phyloP scores from a whole-genome alignment of 768 basidiomycete genomes.

The Trametes sanguinea region DNA sequence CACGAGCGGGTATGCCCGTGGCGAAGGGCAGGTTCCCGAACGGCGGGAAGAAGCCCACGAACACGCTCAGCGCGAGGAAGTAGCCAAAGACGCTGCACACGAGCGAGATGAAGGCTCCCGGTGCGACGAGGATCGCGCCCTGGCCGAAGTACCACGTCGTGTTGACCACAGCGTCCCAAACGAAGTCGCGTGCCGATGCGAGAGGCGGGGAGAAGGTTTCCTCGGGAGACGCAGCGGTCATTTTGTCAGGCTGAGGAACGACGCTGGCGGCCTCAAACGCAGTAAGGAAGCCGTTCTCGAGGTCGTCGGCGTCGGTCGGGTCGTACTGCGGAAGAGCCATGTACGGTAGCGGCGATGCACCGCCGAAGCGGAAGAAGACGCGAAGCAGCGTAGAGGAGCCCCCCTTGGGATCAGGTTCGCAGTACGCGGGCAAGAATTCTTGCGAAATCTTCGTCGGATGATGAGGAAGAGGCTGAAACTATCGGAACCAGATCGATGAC shows the following conservation, averaged over 20 bases:
- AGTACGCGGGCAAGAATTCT: conserved; percentile 1
- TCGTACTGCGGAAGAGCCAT: not conserved
- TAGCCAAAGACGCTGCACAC: not conserved
- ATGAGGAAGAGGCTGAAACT: too few relatives aligned
- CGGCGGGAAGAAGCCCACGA: not conserved
- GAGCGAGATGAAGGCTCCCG: not conserved
- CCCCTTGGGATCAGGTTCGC: not conserved
- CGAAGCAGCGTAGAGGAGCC: not conserved
- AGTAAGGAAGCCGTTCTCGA: not conserved
- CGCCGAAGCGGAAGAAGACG: conserved; percentile 1
- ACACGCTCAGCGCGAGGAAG: not conserved
- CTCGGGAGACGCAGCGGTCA: too few relatives aligned
- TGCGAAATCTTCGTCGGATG: not conserved
- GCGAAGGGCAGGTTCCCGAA: not conserved
- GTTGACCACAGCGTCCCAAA: not conserved
- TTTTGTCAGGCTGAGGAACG: too few relatives aligned
- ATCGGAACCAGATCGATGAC: too few relatives aligned
- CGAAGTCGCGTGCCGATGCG: too few relatives aligned
- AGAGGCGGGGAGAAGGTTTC: too few relatives aligned
- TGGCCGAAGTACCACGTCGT: conserved; percentile 5
- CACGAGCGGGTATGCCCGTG: not conserved
- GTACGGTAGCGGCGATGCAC: not conserved
- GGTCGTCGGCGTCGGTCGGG: not conserved
- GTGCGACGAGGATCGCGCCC: not conserved
- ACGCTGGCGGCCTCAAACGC: not conserved